A percentile compares a stretch with the other conserved stretches of the same genome.
These are phyloP conservation scores for Alectoria sarmentosa DNA, from an alignment of 495 filamentous ascomycete genomes.

Conservation along the genomic window DNA sequence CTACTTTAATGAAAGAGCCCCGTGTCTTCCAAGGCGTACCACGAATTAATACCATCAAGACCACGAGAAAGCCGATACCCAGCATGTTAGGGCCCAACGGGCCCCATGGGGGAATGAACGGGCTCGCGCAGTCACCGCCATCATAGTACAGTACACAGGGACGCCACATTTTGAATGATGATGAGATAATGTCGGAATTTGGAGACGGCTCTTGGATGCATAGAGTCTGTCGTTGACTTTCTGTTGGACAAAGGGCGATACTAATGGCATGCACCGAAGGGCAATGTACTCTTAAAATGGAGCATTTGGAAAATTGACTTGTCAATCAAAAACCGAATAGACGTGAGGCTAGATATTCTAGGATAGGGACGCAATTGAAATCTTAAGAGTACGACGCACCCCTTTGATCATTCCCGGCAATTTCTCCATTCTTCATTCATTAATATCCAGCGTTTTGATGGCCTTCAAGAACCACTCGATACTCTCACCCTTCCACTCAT, in stretches of 20 bases:
- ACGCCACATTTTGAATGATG: slow-evolving; percentile 15
- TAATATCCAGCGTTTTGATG: neutral
- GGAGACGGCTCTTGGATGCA: slow-evolving; percentile 17
- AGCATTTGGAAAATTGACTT: slow-evolving; percentile 10
- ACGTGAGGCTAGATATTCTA: slow-evolving; percentile 6
- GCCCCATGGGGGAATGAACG: slow-evolving; percentile 35
- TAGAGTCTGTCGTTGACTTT: slow-evolving; percentile 1
- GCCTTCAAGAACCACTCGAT: slow-evolving; percentile 24
- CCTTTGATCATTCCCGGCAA: neutral
- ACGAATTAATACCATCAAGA: slow-evolving; percentile 49
- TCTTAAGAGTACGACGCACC: neutral
- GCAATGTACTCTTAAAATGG: neutral
- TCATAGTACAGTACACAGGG: slow-evolving; percentile 13
- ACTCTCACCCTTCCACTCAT: slow-evolving; percentile 25
- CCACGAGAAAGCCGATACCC: slow-evolving; percentile 63
- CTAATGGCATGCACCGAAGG: neutral
- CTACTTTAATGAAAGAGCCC: slow-evolving; percentile 80
- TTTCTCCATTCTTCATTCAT: neutral
- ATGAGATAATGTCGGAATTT: slow-evolving; percentile 13
- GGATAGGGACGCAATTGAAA: neutral
- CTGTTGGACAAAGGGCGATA: neutral
- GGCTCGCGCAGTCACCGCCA: slow-evolving; percentile 42
- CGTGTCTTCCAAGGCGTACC: slow-evolving; percentile 69
- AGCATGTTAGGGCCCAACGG: slow-evolving; percentile 48
- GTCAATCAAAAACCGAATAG: neutral